These are phyloP conservation scores for Annulohypoxylon nitens DNA, from an alignment of 495 filamentous ascomycete species.

Conservation along the genomic window DNA sequence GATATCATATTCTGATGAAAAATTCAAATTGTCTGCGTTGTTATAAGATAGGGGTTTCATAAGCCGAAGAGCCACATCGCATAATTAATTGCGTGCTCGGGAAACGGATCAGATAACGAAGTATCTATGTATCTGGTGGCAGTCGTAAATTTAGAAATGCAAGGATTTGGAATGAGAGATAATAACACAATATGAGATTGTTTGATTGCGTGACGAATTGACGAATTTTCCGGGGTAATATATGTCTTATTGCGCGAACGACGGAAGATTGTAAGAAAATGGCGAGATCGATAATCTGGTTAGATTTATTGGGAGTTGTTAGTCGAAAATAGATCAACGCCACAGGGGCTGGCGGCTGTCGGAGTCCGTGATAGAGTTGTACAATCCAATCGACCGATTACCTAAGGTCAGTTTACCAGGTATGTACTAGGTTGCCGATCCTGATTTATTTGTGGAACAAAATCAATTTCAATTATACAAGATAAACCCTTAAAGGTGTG, in stretches of 20 bases:
- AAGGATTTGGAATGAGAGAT: constrained; percentile 3
- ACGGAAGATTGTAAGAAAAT: constrained; percentile 38
- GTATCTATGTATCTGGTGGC: neutral
- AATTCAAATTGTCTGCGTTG: neutral
- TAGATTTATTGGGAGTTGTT: constrained; percentile 6
- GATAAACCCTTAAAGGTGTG: neutral
- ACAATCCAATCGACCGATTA: constrained; percentile 20
- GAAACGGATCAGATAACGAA: neutral
- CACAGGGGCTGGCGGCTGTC: constrained; percentile 43
- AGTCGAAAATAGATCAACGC: constrained; percentile 21
- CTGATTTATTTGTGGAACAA: neutral
- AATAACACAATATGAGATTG: constrained; percentile 7
- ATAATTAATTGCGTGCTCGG: constrained; percentile 25
- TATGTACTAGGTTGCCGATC: constrained; percentile 12
- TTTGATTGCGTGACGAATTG: constrained; percentile 34
- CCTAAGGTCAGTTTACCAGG: constrained; percentile 17
- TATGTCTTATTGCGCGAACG: constrained; percentile 30
- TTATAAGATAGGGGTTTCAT: neutral
- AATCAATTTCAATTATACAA: neutral
- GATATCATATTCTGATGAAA: neutral
- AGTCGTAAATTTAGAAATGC: too few species aligned
- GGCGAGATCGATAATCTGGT: constrained; percentile 35
- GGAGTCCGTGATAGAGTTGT: constrained; percentile 24
- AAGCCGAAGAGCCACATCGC: constrained; percentile 12
- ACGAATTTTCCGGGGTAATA: constrained; percentile 28